These are phyloP conservation scores for Nasturtium officinale DNA, from an alignment of 345 rosid genomes.

Conservation along the genomic window DNA sequence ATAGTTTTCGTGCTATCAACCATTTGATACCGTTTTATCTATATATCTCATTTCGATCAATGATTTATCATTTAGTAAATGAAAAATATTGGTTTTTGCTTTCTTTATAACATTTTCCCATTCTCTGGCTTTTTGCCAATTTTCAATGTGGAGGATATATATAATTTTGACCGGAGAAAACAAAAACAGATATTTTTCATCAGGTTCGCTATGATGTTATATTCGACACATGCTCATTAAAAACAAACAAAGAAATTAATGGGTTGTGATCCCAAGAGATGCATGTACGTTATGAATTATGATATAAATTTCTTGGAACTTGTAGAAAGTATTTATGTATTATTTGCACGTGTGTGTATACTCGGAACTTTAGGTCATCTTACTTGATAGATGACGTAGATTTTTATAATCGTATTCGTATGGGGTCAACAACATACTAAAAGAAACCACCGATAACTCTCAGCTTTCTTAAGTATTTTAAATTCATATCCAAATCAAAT, in stretches of 20 bases:
- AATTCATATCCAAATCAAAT: background rate
- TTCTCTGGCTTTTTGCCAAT: background rate
- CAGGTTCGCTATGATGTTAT: background rate
- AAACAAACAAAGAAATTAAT: no score
- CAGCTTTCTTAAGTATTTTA: background rate
- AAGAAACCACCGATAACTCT: background rate
- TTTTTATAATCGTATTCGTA: background rate
- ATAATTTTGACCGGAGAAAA: background rate
- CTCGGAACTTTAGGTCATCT: background rate
- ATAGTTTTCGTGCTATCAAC: slow-evolving; percentile 14
- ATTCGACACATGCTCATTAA: background rate
- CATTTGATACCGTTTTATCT: background rate
- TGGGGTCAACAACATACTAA: background rate
- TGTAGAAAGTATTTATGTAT: background rate
- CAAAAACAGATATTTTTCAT: background rate
- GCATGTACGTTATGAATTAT: background rate
- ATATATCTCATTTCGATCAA: background rate
- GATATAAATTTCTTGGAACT: background rate
- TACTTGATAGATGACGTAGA: background rate
- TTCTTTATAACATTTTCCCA: background rate
- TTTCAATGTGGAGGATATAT: background rate
- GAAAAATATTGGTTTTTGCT: background rate
- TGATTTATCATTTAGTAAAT: slow-evolving; percentile 5
- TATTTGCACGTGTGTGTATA: background rate
- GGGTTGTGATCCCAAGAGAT: background rate